Conservation (phyloP, 352 stramenopile species). For the Phytophthora podocarpi region DNA sequence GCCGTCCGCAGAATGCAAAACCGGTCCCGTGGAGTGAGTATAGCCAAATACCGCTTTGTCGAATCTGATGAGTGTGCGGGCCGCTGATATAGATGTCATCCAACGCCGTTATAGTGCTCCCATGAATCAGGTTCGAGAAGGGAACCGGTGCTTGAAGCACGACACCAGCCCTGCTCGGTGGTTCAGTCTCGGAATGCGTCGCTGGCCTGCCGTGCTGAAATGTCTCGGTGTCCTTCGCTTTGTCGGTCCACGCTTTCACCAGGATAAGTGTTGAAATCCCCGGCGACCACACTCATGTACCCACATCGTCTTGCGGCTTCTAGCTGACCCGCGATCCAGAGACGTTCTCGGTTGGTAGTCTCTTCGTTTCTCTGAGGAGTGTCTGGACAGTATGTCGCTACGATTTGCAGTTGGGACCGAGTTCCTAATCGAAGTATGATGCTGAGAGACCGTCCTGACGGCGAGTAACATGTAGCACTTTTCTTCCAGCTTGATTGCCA, state of each 20-base stretch:
- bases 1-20: not conserved
- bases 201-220: not conserved
- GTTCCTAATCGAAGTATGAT: not conserved
- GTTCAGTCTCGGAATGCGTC: not conserved
- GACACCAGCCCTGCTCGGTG: not conserved
- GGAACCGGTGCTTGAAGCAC: not conserved
- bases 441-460: not conserved
- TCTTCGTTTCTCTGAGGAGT: not conserved
- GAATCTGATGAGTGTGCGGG: not conserved
- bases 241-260: not conserved
- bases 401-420: not conserved
- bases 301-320: not conserved
- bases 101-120: not conserved
- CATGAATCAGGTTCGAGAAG: not conserved
- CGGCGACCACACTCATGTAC: not conserved
- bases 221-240: not conserved
- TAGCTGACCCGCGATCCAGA: not conserved
- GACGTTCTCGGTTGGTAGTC: not conserved
- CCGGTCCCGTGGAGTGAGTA: not conserved
- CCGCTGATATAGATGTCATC: slow-evolving; percentile 2
- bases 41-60: slow-evolving; percentile 1
- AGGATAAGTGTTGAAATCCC: too few species aligned
- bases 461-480: not conserved
- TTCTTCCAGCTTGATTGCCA: slow-evolving; percentile 1
- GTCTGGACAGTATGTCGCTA: slow-evolving; percentile 2